Evolutionary conservation across 1,284 basidiomycete genomes (phyloP).

Genomic region (Gymnopus androsaceus): DNA sequence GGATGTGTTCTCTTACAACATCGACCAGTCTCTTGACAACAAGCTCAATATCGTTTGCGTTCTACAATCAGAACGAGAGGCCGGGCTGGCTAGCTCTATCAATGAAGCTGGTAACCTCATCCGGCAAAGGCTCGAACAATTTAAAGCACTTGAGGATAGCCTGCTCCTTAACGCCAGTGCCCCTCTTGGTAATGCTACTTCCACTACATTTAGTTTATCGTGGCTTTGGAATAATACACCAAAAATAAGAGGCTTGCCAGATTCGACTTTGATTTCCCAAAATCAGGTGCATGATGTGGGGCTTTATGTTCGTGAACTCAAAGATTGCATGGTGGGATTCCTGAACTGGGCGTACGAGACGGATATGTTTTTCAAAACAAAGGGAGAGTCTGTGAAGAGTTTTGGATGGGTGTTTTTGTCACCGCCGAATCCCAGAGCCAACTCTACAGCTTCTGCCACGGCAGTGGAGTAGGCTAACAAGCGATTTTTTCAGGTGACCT

Average conservation of each 20-base stretch:
- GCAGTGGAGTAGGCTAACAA: too few species aligned
- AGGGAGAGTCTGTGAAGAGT: conserved; percentile 55
- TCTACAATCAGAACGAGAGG: conserved; percentile 38
- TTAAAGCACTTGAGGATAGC: conserved; percentile 35
- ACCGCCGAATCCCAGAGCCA: background rate
- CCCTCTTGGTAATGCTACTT: background rate
- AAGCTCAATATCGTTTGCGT: conserved; percentile 47
- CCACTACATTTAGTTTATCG: background rate
- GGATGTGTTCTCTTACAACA: conserved; percentile 54
- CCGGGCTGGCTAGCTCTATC: conserved; percentile 32
- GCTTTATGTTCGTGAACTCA: conserved; percentile 47
- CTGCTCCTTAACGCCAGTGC: background rate
- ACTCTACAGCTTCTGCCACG: background rate
- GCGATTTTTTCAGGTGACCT: too few species aligned
- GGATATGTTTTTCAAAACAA: conserved; percentile 55
- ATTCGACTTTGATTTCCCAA: conserved; percentile 1
- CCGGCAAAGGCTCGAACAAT: conserved; percentile 39
- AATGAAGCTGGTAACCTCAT: conserved; percentile 44
- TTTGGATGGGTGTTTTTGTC: conserved; percentile 65
- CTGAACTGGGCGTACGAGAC: conserved; percentile 65
- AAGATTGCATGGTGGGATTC: conserved; percentile 52
- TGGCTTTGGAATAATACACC: too few species aligned
- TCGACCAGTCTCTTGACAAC: conserved; percentile 36
- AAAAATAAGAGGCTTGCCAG: too few species aligned
- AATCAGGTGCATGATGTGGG: conserved; percentile 30